Evolutionary conservation across 495 filamentous ascomycete genomes (phyloP).

Genomic region (Penicillium chermesinum): DNA sequence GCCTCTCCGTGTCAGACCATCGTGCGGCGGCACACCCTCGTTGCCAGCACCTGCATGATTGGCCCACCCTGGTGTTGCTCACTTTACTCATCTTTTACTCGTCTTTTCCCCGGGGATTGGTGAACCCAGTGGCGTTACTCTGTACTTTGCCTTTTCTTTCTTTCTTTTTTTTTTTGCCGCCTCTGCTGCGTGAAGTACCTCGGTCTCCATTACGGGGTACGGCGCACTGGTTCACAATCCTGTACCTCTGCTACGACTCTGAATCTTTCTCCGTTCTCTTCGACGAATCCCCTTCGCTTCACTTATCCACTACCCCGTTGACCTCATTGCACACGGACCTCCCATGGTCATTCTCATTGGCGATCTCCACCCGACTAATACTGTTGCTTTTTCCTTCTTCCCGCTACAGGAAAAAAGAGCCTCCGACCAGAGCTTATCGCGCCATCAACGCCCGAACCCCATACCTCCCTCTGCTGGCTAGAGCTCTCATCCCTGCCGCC

Average conservation of each 20-base stretch:
- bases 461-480: slow-evolving; percentile 1
- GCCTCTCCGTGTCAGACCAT: slow-evolving; percentile 35
- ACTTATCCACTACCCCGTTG: background rate
- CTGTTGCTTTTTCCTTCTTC: slow-evolving; percentile 1
- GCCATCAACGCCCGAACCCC: slow-evolving; percentile 10
- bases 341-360: slow-evolving; percentile 9
- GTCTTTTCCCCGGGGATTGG: slow-evolving; percentile 17
- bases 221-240: background rate
- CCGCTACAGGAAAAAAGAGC: slow-evolving; percentile 18
- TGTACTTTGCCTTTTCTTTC: slow-evolving; percentile 7
- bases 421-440: slow-evolving; percentile 24
- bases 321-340: slow-evolving; percentile 1
- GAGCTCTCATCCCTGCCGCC: slow-evolving; percentile 1
- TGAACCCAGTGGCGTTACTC: slow-evolving; percentile 13
- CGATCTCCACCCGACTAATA: slow-evolving; percentile 9
- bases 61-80: slow-evolving; percentile 24
- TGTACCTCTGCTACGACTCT: slow-evolving; percentile 1
- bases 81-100: slow-evolving; percentile 13
- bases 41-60: slow-evolving; percentile 32
- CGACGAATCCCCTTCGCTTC: background rate
- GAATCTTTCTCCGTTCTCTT: background rate
- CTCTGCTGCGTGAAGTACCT: background rate
- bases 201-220: background rate
- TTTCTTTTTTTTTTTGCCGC: too few species aligned
- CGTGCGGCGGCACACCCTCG: slow-evolving; percentile 30